Percentiles rank a stretch among this genome's conserved stretches.
phyloP scores from a whole-genome alignment of 2,329 filamentous ascomycete genomes.

The Laburnicola sp. region DNA sequence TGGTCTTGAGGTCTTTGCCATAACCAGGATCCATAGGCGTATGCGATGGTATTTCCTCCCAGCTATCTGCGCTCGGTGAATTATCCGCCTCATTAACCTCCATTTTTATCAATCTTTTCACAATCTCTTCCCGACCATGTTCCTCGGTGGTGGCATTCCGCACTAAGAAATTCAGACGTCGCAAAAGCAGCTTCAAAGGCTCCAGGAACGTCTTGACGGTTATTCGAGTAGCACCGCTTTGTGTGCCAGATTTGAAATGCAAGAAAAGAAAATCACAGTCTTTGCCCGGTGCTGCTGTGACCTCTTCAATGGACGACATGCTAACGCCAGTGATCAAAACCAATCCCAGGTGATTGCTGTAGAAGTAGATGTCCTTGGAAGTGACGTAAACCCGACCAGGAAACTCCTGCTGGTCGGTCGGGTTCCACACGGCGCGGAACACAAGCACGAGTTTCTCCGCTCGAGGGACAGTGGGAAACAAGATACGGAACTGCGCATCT shows the following conservation, averaged over 20 bases:
- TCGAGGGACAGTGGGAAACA: slow-evolving; percentile 79
- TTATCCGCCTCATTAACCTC: slow-evolving; percentile 60
- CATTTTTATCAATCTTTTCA: slow-evolving; percentile 73
- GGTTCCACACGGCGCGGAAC: slow-evolving; percentile 88
- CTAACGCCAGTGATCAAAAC: slow-evolving; percentile 79
- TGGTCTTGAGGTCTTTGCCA: slow-evolving; percentile 58
- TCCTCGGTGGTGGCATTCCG: slow-evolving; percentile 76
- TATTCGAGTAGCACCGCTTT: slow-evolving; percentile 70
- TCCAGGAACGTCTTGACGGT: slow-evolving; percentile 94
- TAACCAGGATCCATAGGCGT: slow-evolving; percentile 60
- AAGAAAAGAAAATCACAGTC: slow-evolving; percentile 93
- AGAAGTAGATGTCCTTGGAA: slow-evolving; percentile 87
- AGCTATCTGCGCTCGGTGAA: slow-evolving; percentile 83
- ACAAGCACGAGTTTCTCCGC: slow-evolving; percentile 87
- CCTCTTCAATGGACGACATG: slow-evolving; percentile 78
- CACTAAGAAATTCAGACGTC: slow-evolving; percentile 81
- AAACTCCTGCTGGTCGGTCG: slow-evolving; percentile 75
- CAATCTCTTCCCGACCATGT: slow-evolving; percentile 69
- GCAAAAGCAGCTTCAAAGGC: slow-evolving; percentile 77
- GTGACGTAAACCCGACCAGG: slow-evolving; percentile 88
- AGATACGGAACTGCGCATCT: slow-evolving; percentile 86
- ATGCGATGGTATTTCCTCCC: slow-evolving; percentile 75
- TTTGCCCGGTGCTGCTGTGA: slow-evolving; percentile 84
- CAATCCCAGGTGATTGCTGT: slow-evolving; percentile 90
- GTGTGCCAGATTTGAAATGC: slow-evolving; percentile 69